These are phyloP conservation scores for Lyophyllum shimeji DNA, from an alignment of 768 basidiomycete species.

Conservation along the genomic window DNA sequence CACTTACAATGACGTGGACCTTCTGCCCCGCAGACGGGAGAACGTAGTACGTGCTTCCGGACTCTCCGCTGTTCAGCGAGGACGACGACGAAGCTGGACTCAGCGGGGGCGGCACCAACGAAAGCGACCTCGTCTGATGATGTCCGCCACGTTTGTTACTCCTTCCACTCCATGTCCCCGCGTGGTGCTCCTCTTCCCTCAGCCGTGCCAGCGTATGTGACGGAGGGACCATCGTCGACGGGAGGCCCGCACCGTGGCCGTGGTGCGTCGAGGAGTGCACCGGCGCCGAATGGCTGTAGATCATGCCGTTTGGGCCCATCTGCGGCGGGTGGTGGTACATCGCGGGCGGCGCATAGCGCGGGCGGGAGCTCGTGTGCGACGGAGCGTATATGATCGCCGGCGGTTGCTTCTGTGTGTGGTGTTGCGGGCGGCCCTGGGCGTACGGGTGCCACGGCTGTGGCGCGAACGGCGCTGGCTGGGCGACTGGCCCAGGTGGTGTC, in stretches of 20 bases:
- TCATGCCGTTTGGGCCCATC: conserved; percentile 59
- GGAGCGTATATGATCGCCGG: conserved; percentile 63
- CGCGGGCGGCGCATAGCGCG: conserved; percentile 59
- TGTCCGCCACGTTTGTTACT: conserved; percentile 22
- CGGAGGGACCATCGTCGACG: conserved; percentile 33
- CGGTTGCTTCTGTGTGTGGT: conserved; percentile 41
- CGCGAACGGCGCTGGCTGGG: conserved; percentile 6
- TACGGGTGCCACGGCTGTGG: conserved; percentile 36
- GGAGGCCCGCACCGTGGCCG: conserved; percentile 15
- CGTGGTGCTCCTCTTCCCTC: conserved; percentile 33
- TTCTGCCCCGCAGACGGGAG: conserved; percentile 72
- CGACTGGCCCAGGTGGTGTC: neutral
- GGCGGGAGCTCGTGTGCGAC: conserved; percentile 38
- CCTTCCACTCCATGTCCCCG: conserved; percentile 16
- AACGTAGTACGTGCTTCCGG: conserved; percentile 75
- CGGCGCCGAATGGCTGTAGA: conserved; percentile 70
- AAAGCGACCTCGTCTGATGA: conserved; percentile 25
- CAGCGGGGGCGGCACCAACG: conserved; percentile 18
- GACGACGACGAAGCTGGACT: conserved; percentile 33
- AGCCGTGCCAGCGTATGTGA: conserved; percentile 33
- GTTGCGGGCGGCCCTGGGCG: conserved; percentile 23
- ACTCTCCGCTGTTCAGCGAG: conserved; percentile 49
- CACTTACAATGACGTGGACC: conserved; percentile 70
- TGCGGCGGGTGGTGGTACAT: conserved; percentile 56
- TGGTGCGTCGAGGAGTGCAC: conserved; percentile 35